phyloP scores from a whole-genome alignment of 306 rosid genomes.

The Vachellia pachyceras region DNA sequence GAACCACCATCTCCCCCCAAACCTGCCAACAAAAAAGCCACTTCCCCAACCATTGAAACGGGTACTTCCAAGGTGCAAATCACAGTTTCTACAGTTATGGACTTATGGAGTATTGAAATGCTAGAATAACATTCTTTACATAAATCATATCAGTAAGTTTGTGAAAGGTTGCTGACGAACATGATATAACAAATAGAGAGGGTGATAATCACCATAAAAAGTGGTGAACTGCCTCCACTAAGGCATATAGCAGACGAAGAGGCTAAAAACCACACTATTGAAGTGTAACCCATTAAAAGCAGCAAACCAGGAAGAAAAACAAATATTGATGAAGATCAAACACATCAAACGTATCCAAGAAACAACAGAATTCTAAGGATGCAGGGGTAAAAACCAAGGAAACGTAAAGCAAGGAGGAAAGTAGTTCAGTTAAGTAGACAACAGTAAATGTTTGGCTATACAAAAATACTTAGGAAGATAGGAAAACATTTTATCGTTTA shows the following conservation, averaged over 20 bases:
- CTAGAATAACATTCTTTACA: background rate
- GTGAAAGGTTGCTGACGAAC: background rate
- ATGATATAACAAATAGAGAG: conserved; percentile 3
- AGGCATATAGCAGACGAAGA: background rate
- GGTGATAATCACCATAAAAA: background rate
- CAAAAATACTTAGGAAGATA: background rate
- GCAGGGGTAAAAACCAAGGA: background rate
- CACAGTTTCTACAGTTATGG: background rate
- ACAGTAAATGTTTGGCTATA: background rate
- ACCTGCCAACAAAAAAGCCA: background rate
- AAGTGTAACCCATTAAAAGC: conserved; percentile 9
- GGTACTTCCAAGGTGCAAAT: background rate
- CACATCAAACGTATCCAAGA: background rate
- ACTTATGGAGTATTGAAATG: background rate
- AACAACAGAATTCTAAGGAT: background rate
- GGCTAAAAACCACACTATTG: background rate
- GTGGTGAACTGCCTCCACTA: background rate
- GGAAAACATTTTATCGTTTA: background rate
- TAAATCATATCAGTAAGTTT: background rate
- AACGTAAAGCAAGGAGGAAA: background rate
- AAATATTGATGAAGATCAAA: conserved; percentile 4
- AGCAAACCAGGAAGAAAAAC: conserved; percentile 5
- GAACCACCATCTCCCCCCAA: background rate
- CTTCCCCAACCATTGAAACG: background rate
- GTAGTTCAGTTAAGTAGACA: background rate